Percentiles rank a stretch among this genome's conserved stretches.
Conservation (phyloP, 805 yeast species). For the Yamadazyma phyllophila region DNA sequence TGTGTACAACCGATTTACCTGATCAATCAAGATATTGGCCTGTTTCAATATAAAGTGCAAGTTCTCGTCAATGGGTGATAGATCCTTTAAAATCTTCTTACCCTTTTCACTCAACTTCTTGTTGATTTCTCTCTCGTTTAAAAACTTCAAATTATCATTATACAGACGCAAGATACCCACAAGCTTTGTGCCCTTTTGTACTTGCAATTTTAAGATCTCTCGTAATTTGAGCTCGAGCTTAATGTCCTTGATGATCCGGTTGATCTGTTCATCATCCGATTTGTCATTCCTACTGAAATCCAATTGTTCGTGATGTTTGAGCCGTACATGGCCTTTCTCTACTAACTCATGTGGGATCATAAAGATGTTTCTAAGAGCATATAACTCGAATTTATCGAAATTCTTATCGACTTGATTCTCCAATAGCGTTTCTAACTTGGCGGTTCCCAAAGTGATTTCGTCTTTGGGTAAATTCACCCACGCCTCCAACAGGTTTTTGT, state of each 20-base stretch:
- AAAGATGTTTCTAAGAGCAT: conserved; percentile 73
- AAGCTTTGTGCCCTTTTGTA: conserved; percentile 38
- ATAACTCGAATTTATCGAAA: conserved; percentile 83
- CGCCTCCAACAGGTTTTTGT: conserved; percentile 11
- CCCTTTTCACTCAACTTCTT: conserved; percentile 17
- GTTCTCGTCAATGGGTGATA: conserved; percentile 49
- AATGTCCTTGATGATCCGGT: conserved; percentile 35
- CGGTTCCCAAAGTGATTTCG: conserved; percentile 76
- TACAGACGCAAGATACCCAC: conserved; percentile 30
- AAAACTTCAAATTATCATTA: conserved; percentile 26
- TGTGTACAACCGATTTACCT: conserved; percentile 24
- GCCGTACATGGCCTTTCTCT: conserved; percentile 61
- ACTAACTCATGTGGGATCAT: conserved; percentile 65
- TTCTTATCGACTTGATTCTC: conserved; percentile 76
- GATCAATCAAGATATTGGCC: conserved; percentile 35
- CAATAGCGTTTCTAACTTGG: conserved; percentile 70
- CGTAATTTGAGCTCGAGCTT: conserved; percentile 44
- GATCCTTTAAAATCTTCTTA: conserved; percentile 26
- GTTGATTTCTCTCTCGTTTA: conserved; percentile 17
- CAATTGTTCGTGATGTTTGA: conserved; percentile 67
- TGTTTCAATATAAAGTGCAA: conserved; percentile 45
- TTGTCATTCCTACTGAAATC: conserved; percentile 15
- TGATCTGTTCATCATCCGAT: conserved; percentile 27
- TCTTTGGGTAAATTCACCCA: conserved; percentile 25
- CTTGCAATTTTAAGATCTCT: conserved; percentile 37